These are phyloP conservation scores for Apiospora arundinis DNA, from an alignment of 2,329 filamentous ascomycete genomes.

Conservation along the genomic window DNA sequence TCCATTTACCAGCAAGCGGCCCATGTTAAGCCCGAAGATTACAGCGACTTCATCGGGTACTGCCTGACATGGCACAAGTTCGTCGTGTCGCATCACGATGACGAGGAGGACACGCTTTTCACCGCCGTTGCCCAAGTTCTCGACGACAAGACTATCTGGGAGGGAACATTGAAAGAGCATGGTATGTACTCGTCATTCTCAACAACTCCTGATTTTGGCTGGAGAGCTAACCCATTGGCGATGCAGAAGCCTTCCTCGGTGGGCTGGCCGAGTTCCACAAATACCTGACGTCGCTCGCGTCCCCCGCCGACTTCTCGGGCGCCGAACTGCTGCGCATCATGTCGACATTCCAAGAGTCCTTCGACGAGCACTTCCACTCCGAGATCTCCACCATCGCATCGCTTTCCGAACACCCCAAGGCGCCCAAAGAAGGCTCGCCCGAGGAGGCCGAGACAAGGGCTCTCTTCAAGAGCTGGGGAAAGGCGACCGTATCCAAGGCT, in stretches of 20 bases:
- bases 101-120: constrained; percentile 64
- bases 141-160: constrained; percentile 56
- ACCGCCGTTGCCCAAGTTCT: constrained; percentile 60
- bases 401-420: constrained; percentile 56
- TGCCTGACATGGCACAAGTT: constrained; percentile 64
- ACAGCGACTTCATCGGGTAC: constrained; percentile 63
- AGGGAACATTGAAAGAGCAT: constrained; percentile 60
- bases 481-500: constrained; percentile 67
- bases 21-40: constrained; percentile 57
- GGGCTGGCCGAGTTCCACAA: constrained; percentile 58
- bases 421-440: constrained; percentile 53
- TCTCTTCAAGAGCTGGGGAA: constrained; percentile 67
- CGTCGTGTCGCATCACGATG: constrained; percentile 65
- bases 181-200: too few relatives aligned
- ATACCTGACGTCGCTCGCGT: constrained; percentile 54
- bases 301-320: constrained; percentile 51
- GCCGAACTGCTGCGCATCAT: constrained; percentile 55
- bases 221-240: too few relatives aligned
- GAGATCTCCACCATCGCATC: constrained; percentile 59
- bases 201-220: too few relatives aligned
- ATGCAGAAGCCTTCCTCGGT: constrained; percentile 56
- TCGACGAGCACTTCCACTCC: constrained; percentile 61
- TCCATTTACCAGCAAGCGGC: constrained; percentile 66
- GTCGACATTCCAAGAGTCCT: constrained; percentile 55
- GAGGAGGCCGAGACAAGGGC: constrained; percentile 52